A percentile compares a stretch with the other conserved stretches of the same genome.
phyloP scores from a whole-genome alignment of 2,329 filamentous ascomycete species.

The Clarireedia hainanense region DNA sequence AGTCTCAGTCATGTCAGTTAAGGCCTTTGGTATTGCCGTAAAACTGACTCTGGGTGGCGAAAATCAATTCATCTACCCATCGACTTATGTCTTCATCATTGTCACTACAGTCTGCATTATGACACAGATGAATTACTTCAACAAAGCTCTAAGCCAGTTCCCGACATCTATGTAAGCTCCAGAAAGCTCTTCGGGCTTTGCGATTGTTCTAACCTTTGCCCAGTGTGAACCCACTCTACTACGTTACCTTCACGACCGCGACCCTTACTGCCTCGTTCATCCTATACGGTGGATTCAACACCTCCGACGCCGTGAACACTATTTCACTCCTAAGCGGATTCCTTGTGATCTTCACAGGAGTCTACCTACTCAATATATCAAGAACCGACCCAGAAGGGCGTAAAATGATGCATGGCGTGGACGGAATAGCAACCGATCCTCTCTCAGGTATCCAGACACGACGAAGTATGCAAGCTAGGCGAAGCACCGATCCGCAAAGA shows the following conservation, averaged over 20 bases:
- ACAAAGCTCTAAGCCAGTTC: slow-evolving; percentile 95
- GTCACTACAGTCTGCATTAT: slow-evolving; percentile 88
- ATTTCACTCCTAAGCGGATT: slow-evolving; percentile 90
- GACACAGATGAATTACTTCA: slow-evolving; percentile 99
- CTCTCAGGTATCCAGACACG: slow-evolving; percentile 85
- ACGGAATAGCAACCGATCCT: slow-evolving; percentile 84
- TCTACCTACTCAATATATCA: slow-evolving; percentile 94
- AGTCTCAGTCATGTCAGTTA: slow-evolving; percentile 97
- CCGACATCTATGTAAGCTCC: slow-evolving; percentile 84
- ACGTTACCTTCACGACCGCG: slow-evolving; percentile 93
- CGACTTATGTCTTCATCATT: slow-evolving; percentile 96
- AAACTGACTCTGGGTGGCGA: slow-evolving; percentile 90
- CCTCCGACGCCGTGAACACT: slow-evolving; percentile 82
- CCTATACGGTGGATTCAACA: slow-evolving; percentile 94
- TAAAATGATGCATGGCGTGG: slow-evolving; percentile 54
- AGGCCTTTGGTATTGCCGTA: slow-evolving; percentile 94
- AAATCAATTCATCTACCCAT: slow-evolving; percentile 92
- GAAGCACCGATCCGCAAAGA: slow-evolving; percentile 56
- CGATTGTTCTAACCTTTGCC: background rate
- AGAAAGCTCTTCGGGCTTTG: background rate
- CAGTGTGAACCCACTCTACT: slow-evolving; percentile 74
- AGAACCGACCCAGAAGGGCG: slow-evolving; percentile 80
- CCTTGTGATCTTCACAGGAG: slow-evolving; percentile 87
- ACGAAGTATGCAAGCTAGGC: slow-evolving; percentile 82
- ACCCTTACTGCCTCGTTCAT: slow-evolving; percentile 94